phyloP scores from a whole-genome alignment of 768 basidiomycete genomes.

The Pisolithus sp. region DNA sequence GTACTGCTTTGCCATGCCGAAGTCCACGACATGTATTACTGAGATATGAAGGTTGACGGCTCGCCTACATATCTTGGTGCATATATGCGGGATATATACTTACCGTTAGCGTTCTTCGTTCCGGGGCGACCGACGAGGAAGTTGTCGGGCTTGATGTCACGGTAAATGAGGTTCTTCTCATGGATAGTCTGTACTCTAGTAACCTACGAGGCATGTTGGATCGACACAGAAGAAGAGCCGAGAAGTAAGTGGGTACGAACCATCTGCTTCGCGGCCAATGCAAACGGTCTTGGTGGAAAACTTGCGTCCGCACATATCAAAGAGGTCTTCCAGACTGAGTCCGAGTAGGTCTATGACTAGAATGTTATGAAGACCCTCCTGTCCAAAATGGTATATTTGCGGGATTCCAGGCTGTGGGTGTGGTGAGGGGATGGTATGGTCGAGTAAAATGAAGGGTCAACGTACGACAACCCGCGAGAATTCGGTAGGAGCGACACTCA shows the following conservation, averaged over 20 bases:
- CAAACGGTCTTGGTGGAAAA: constrained; percentile 98
- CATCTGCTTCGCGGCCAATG: constrained; percentile 98
- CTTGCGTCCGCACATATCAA: constrained; percentile 98
- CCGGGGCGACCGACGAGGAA: constrained; percentile 93
- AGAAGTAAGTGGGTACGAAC: constrained; percentile 33
- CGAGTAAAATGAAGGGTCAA: constrained; percentile 18
- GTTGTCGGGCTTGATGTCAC: constrained; percentile 99
- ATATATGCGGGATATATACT: constrained; percentile 3
- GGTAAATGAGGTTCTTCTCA: constrained; percentile 98
- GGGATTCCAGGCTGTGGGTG: constrained; percentile 80
- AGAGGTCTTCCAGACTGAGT: constrained; percentile 93
- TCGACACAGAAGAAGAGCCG: constrained; percentile 4
- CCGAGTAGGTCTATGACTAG: constrained; percentile 97
- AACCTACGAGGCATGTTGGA: constrained; percentile 44
- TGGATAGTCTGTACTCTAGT: constrained; percentile 96
- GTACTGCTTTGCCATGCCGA: constrained; percentile 99
- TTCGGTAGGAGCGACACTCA: constrained; percentile 96
- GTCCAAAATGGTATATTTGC: constrained; percentile 99
- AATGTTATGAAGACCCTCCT: constrained; percentile 97
- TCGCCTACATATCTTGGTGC: neutral
- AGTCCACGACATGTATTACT: constrained; percentile 95
- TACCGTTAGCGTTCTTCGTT: constrained; percentile 84
- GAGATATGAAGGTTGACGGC: neutral
- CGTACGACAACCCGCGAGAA: constrained; percentile 84
- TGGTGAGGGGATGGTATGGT: constrained; percentile 5